Percentiles rank a stretch among this genome's conserved stretches.
These are phyloP conservation scores for Colletotrichum tropicicola DNA, from an alignment of 2,329 filamentous ascomycete genomes.

Conservation along the genomic window DNA sequence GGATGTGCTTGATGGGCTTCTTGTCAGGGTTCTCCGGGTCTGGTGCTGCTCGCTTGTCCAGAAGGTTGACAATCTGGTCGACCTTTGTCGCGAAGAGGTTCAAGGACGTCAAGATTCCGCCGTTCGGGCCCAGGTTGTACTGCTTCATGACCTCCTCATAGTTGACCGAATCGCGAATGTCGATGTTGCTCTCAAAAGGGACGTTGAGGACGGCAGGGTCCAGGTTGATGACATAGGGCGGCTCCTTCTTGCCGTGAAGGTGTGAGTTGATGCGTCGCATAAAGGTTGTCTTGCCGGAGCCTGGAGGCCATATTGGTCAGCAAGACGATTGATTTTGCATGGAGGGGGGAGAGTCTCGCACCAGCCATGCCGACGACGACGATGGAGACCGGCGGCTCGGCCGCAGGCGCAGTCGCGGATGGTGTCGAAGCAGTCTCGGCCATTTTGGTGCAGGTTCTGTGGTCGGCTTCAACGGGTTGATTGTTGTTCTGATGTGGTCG, in stretches of 20 bases:
- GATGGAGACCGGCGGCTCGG: conserved; percentile 74
- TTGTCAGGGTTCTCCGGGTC: conserved; percentile 66
- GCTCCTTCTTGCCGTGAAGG: conserved; percentile 80
- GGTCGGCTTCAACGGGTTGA: conserved; percentile 1
- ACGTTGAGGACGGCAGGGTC: conserved; percentile 94
- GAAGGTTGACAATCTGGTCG: conserved; percentile 87
- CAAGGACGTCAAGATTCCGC: conserved; percentile 92
- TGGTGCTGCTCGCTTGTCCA: conserved; percentile 86
- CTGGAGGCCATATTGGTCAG: conserved; percentile 48
- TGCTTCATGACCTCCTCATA: conserved; percentile 99
- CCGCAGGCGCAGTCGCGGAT: conserved; percentile 35
- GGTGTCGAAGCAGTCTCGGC: conserved; percentile 37
- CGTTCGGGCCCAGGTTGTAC: conserved; percentile 97
- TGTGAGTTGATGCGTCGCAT: conserved; percentile 98
- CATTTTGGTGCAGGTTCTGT: conserved; percentile 19
- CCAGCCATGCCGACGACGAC: conserved; percentile 98
- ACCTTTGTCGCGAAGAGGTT: conserved; percentile 99
- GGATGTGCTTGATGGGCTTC: conserved; percentile 80
- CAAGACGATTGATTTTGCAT: conserved; percentile 2
- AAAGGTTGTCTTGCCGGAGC: conserved; percentile 99
- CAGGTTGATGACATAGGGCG: conserved; percentile 96
- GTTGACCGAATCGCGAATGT: conserved; percentile 98
- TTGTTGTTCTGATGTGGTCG: conserved; percentile 1
- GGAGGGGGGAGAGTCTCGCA: conserved; percentile 44
- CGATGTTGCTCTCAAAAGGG: conserved; percentile 96